Conservation (phyloP, 2,329 filamentous ascomycete genomes). For the Penicillium sp. region DNA sequence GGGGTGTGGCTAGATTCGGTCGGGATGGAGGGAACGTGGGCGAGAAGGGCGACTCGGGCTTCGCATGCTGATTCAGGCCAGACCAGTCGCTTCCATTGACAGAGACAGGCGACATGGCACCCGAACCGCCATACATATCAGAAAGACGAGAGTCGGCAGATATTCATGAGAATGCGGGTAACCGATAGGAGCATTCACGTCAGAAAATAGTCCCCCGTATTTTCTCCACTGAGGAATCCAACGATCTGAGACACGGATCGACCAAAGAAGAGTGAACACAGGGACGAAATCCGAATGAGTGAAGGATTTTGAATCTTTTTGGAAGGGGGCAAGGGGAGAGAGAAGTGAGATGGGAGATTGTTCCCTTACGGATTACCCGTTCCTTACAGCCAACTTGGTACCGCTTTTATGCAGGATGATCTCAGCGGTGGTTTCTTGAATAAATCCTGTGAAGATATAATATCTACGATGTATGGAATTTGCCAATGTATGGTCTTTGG, state of each 20-base stretch:
- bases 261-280: not conserved
- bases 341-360: constrained; percentile 2
- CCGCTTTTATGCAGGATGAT: constrained; percentile 1
- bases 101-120: constrained; percentile 79
- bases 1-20: constrained; percentile 64
- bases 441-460: too few relatives aligned
- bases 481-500: too few relatives aligned
- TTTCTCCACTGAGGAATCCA: constrained; percentile 11
- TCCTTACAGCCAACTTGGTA: constrained; percentile 5
- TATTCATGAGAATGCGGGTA: not conserved
- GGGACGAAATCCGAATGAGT: constrained; percentile 28
- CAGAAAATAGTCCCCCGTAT: constrained; percentile 1
- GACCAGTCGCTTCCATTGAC: constrained; percentile 82
- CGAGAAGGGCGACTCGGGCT: constrained; percentile 42
- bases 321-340: constrained; percentile 9
- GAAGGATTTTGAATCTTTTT: constrained; percentile 22
- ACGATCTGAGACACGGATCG: constrained; percentile 18
- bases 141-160: constrained; percentile 13
- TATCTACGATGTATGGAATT: too few relatives aligned
- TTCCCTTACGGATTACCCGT: constrained; percentile 22
- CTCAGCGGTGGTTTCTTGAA: not conserved
- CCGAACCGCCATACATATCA: constrained; percentile 71
- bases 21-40: constrained; percentile 51
- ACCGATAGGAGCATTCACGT: constrained; percentile 7
- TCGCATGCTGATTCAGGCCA: constrained; percentile 66